These are phyloP conservation scores for Debaryomyces coudertii DNA, from an alignment of 1,139 yeast species.

Conservation along the genomic window DNA sequence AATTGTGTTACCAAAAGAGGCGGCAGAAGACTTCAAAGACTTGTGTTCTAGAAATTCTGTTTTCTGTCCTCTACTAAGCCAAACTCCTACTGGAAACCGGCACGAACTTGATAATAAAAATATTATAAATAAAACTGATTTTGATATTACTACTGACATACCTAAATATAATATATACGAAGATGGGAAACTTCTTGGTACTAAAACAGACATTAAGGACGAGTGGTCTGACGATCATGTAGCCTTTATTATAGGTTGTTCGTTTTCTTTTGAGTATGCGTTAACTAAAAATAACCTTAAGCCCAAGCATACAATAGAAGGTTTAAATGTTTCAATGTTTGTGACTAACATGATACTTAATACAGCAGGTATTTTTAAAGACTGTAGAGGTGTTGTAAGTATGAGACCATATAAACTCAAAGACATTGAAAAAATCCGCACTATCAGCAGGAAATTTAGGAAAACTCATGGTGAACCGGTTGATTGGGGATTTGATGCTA, in stretches of 20 bases:
- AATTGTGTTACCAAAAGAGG: constrained; percentile 26
- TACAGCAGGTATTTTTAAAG: constrained; percentile 33
- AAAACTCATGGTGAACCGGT: constrained; percentile 39
- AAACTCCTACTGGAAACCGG: constrained; percentile 24
- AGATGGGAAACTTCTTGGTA: constrained; percentile 25
- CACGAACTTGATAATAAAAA: constrained; percentile 18
- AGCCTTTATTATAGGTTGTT: constrained; percentile 40
- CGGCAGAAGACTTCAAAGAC: constrained; percentile 30
- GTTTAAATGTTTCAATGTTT: constrained; percentile 17
- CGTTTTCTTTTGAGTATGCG: constrained; percentile 37
- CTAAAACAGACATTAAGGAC: constrained; percentile 21
- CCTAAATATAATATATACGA: constrained; percentile 32
- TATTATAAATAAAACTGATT: constrained; percentile 19
- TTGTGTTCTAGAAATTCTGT: constrained; percentile 35
- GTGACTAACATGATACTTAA: constrained; percentile 26
- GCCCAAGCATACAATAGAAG: constrained; percentile 21
- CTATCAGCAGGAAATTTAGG: constrained; percentile 26
- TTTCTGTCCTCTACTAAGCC: constrained; percentile 34
- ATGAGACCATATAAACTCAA: constrained; percentile 35
- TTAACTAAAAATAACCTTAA: constrained; percentile 25
- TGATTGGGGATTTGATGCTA: constrained; percentile 39
- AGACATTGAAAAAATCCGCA: constrained; percentile 27
- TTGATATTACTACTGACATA: constrained; percentile 32
- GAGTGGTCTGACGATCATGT: constrained; percentile 33
- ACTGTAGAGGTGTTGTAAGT: constrained; percentile 36